Percentiles rank a stretch among this genome's conserved stretches.
These are phyloP conservation scores for Globisporangium cystogenes DNA, from an alignment of 352 stramenopile genomes.

Conservation along the genomic window DNA sequence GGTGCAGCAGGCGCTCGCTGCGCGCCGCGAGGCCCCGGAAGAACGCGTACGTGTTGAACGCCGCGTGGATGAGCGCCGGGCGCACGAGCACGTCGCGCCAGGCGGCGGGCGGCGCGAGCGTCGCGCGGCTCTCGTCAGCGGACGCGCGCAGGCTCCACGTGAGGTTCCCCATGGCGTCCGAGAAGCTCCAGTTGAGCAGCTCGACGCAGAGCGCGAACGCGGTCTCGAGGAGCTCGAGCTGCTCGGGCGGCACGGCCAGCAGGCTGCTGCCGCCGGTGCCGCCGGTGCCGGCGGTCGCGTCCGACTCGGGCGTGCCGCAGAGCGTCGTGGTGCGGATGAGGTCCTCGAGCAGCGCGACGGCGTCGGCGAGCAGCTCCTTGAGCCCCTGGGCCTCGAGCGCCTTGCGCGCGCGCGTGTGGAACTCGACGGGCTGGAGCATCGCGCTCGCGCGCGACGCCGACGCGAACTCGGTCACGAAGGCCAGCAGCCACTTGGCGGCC, in stretches of 20 bases:
- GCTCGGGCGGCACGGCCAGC: slow-evolving; percentile 40
- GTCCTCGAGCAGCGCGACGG: slow-evolving; percentile 61
- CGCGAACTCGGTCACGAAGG: slow-evolving; percentile 83
- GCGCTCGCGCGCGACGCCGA: slow-evolving; percentile 69
- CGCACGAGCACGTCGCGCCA: slow-evolving; percentile 70
- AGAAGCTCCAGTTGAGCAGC: slow-evolving; percentile 77
- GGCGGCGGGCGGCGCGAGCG: slow-evolving; percentile 50
- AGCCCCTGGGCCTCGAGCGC: slow-evolving; percentile 53
- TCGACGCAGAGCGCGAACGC: slow-evolving; percentile 75
- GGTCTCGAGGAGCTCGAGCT: slow-evolving; percentile 69
- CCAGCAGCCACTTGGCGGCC: slow-evolving; percentile 75
- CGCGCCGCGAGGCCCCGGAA: slow-evolving; percentile 62
- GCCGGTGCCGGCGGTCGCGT: no score
- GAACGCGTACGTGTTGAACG: slow-evolving; percentile 83
- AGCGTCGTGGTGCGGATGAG: slow-evolving; percentile 61
- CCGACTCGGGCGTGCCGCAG: slow-evolving; percentile 24
- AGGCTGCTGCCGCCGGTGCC: slow-evolving; percentile 4
- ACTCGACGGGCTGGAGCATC: slow-evolving; percentile 80
- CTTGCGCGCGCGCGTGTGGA: slow-evolving; percentile 71
- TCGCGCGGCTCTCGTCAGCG: slow-evolving; percentile 30
- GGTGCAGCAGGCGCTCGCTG: slow-evolving; percentile 70
- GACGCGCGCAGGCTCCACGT: slow-evolving; percentile 52
- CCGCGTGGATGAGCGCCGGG: slow-evolving; percentile 73
- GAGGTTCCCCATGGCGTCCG: slow-evolving; percentile 54
- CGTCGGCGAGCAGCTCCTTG: slow-evolving; percentile 54